Percentiles rank a stretch among this genome's conserved stretches.
These are phyloP conservation scores for Nannizziopsis arthrosporioides DNA, from an alignment of 2,329 filamentous ascomycete genomes.

Conservation along the genomic window DNA sequence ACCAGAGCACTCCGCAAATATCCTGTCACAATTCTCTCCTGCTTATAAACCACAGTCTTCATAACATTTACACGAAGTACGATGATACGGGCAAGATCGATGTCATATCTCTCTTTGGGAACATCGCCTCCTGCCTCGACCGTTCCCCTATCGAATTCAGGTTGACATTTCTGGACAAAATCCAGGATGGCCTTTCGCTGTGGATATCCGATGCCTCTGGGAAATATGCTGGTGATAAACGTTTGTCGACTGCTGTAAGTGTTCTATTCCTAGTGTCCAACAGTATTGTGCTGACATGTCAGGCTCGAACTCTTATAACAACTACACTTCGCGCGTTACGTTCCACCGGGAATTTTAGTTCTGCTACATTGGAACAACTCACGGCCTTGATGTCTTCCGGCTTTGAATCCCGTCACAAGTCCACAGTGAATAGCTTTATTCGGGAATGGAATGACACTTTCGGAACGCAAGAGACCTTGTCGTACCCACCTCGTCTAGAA, in stretches of 20 bases:
- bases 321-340: conserved; percentile 25
- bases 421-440: conserved; percentile 42
- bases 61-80: conserved; percentile 42
- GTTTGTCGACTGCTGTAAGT: conserved; percentile 28
- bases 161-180: conserved; percentile 44
- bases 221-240: conserved; percentile 24
- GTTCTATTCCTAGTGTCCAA: not conserved
- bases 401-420: conserved; percentile 42
- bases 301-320: conserved; percentile 27
- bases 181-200: conserved; percentile 40
- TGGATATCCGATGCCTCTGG: conserved; percentile 27
- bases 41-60: conserved; percentile 41
- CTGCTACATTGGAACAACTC: conserved; percentile 39
- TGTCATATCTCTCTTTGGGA: conserved; percentile 41
- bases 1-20: not conserved
- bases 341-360: conserved; percentile 20
- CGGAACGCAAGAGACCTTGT: conserved; percentile 45
- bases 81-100: conserved; percentile 30
- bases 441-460: conserved; percentile 61
- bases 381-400: conserved; percentile 42
- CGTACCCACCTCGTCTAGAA: conserved; percentile 56
- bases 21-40: conserved; percentile 7
- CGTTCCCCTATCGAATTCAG: conserved; percentile 42
- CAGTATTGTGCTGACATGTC: not conserved
- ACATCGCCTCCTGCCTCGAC: conserved; percentile 43